Conservation (phyloP, 2,329 filamentous ascomycete species). For the Nannizziopsis arthrosporioides region DNA sequence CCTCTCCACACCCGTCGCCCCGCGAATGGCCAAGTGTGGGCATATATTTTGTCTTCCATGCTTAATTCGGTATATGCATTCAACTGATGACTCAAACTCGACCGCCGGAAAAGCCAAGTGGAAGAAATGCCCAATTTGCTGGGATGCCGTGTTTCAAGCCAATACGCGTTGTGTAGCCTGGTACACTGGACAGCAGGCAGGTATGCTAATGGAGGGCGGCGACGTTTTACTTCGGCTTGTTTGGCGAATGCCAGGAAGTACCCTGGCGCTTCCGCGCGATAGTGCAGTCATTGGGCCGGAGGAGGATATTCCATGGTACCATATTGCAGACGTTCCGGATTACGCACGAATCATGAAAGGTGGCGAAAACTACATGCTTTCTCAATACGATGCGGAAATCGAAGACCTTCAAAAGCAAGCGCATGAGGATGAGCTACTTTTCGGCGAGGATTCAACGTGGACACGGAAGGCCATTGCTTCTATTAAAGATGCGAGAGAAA, state of each 20-base stretch:
- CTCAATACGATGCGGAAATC: conserved; percentile 71
- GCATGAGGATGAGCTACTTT: conserved; percentile 80
- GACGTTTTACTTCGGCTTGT: conserved; percentile 85
- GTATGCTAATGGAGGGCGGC: conserved; percentile 62
- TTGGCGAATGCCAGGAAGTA: conserved; percentile 66
- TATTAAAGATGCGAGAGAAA: conserved; percentile 66
- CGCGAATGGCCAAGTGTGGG: conserved; percentile 91
- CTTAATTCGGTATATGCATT: conserved; percentile 88
- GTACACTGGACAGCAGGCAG: conserved; percentile 77
- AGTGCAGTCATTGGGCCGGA: conserved; percentile 47
- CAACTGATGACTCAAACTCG: conserved; percentile 54
- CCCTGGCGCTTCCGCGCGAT: conserved; percentile 76
- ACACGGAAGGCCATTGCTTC: conserved; percentile 68
- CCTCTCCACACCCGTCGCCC: conserved; percentile 80
- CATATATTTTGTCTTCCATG: conserved; percentile 96
- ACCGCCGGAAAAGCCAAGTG: conserved; percentile 59
- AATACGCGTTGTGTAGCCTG: conserved; percentile 83
- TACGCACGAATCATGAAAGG: conserved; percentile 95
- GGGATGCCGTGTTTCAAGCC: conserved; percentile 82
- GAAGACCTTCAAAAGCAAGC: conserved; percentile 62
- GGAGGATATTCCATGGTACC: conserved; percentile 86
- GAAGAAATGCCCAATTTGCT: conserved; percentile 95
- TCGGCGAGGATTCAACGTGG: conserved; percentile 89
- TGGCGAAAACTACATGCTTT: conserved; percentile 72
- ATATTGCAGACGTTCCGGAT: conserved; percentile 84